Conservation (phyloP, 441 rosid species). For the Corymbia calophylla region DNA sequence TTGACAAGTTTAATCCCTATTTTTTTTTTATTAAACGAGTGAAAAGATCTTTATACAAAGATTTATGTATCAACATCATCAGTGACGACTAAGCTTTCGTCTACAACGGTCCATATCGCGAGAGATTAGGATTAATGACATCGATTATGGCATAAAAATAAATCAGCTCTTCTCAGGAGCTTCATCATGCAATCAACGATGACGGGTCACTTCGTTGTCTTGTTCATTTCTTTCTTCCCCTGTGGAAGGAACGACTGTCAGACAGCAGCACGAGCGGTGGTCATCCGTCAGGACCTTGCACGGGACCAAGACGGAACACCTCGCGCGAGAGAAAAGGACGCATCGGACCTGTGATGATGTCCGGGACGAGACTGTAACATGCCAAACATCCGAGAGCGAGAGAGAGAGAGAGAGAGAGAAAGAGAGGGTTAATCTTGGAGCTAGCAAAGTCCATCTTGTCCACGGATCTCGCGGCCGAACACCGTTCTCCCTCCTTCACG, state of each 20-base stretch:
- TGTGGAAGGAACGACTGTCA: no score
- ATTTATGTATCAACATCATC: not conserved
- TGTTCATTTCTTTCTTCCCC: no score
- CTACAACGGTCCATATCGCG: not conserved
- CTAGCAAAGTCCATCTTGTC: not conserved
- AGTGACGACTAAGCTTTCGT: not conserved
- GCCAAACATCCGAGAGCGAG: not conserved
- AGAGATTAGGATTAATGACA: not conserved
- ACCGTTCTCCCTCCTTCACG: not conserved
- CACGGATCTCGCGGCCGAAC: not conserved
- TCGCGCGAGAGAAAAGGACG: not conserved
- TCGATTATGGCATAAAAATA: not conserved
- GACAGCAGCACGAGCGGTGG: no score
- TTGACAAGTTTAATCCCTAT: not conserved
- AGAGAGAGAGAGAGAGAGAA: not conserved
- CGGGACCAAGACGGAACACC: not conserved
- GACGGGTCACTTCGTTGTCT: fast-evolving
- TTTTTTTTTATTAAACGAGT: not conserved
- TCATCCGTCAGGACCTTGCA: not conserved
- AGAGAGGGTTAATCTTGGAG: not conserved
- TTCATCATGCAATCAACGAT: not conserved
- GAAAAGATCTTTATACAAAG: not conserved
- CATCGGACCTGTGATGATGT: not conserved
- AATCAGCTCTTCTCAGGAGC: not conserved
- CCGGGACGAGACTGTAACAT: not conserved